These are phyloP conservation scores for Stagonosporopsis chrysanthemi DNA, from an alignment of 2,329 filamentous ascomycete species.

Conservation along the genomic window DNA sequence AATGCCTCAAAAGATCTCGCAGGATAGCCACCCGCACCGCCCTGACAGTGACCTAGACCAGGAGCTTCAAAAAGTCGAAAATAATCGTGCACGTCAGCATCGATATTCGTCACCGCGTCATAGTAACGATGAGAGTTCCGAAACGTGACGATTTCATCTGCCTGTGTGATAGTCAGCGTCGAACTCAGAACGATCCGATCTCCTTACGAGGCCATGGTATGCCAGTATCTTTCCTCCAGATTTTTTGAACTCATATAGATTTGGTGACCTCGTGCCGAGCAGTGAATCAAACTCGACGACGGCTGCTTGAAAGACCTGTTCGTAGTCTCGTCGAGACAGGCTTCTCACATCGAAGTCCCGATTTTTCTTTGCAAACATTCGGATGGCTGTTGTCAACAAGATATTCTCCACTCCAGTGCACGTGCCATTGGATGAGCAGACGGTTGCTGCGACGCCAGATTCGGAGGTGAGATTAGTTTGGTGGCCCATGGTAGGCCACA, in stretches of 20 bases:
- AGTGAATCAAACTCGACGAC: constrained; percentile 22
- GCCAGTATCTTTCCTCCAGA: constrained; percentile 36
- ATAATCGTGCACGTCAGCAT: constrained; percentile 27
- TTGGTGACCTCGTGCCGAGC: constrained; percentile 23
- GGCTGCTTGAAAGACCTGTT: constrained; percentile 12
- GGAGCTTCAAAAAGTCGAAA: constrained; percentile 35
- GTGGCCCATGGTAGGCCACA: constrained; percentile 25
- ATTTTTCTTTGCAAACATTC: constrained; percentile 25
- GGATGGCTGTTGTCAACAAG: constrained; percentile 10
- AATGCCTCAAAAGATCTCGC: constrained; percentile 45
- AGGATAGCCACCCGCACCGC: constrained; percentile 28
- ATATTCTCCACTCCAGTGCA: constrained; percentile 7
- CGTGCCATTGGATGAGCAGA: constrained; percentile 15
- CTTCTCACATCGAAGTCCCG: constrained; percentile 6
- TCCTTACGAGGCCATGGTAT: constrained; percentile 31
- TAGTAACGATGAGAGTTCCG: constrained; percentile 25
- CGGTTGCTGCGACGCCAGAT: constrained; percentile 20
- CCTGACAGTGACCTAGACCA: constrained; percentile 32
- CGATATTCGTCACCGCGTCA: constrained; percentile 15
- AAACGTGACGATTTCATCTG: constrained; percentile 17
- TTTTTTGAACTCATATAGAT: constrained; percentile 28
- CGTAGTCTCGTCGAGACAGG: constrained; percentile 16
- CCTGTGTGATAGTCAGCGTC: constrained; percentile 5
- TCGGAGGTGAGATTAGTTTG: constrained; percentile 19
- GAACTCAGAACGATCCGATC: too few relatives aligned